Percentiles rank a stretch among this genome's conserved stretches.
phyloP scores from a whole-genome alignment of 2,329 filamentous ascomycete genomes.

The Nothophaeocryptopus gaeumannii region DNA sequence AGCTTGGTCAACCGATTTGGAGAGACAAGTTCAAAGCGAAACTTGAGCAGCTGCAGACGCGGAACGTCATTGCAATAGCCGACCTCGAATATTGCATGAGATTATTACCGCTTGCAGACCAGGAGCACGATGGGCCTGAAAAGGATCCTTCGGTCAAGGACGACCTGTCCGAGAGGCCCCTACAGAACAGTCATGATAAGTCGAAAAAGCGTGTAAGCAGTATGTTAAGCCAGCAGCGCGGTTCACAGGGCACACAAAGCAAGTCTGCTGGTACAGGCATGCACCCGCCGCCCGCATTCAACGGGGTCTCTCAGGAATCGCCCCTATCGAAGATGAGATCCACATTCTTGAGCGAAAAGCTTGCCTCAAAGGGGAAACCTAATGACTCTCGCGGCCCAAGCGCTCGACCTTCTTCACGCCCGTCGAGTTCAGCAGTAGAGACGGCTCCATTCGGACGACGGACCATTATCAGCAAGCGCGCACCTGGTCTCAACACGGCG shows the following conservation, averaged over 20 bases:
- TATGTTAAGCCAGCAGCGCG: background rate
- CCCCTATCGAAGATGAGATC: too few species aligned
- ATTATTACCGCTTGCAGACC: slow-evolving; percentile 1
- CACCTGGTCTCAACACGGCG: background rate
- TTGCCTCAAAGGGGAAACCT: background rate
- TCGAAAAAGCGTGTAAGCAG: background rate
- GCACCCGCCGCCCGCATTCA: too few species aligned
- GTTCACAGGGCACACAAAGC: background rate
- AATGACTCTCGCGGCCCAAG: background rate
- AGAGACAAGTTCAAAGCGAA: slow-evolving; percentile 34
- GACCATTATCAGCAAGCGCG: slow-evolving; percentile 13
- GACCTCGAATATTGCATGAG: slow-evolving; percentile 19
- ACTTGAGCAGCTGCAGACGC: slow-evolving; percentile 29
- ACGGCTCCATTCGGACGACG: slow-evolving; percentile 10
- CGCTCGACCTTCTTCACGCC: background rate
- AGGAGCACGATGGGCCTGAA: background rate
- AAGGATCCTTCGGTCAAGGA: background rate
- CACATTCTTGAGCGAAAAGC: background rate
- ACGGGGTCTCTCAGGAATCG: too few species aligned
- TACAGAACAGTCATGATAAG: background rate
- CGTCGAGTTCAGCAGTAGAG: slow-evolving; percentile 1
- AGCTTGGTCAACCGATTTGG: slow-evolving; percentile 28
- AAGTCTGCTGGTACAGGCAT: background rate
- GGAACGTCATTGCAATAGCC: slow-evolving; percentile 8
- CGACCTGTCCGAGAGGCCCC: background rate